Evolutionary conservation across 805 yeast species (phyloP), one percentile per base, ranked within the genome.

Genomic region (Blastobotrys chiropterorum): DNA sequence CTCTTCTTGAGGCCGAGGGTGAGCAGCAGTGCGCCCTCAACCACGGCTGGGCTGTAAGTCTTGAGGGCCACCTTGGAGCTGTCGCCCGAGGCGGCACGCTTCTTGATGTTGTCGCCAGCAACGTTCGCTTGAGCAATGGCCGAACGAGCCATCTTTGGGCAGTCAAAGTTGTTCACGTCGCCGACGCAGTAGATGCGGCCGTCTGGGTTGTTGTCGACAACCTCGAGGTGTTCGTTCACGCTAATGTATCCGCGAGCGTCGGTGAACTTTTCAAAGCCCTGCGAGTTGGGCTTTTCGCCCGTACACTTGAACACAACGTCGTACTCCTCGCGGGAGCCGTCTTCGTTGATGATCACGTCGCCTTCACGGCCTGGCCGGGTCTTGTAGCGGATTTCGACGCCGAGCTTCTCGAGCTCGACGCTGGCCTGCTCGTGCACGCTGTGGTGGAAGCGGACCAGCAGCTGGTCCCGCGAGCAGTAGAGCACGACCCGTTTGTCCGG

Each of bases 81-180:
- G 3, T 38, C 16, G 13, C 39, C 16, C 46, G 31, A 39, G 42
- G 16, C 17, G 16, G 51, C 44, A 8, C 22, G 46, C 13, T 38
- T 38, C 13, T 21, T 3, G 14, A 53, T 30, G 30, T 53, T 53
- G 19, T 47, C 31, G 38, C 51, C 47, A 2, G 47, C 52, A 13
- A 50, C 43, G 14, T 30, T 21, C 14, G 49, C 50, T 44, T 53
- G 56, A 11, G 26, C 48, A n/a, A 40, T 20, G 7, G 51, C 51
- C n/a, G 54, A 45, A 11, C 52, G 44, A 3, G 52, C 56, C 56
- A 53, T 53, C 14, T 53, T 46, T n/a, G 56, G 56, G 53, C 48
- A 16, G 2, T 47, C 51, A 17, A 21, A 21, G 41, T 34, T 49
- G 17, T 38, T 40, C 22, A 53, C 53, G 22, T 53, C 56, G 16